phyloP scores from a whole-genome alignment of 2,329 filamentous ascomycete genomes.

The Hymenoscyphus albidus region DNA sequence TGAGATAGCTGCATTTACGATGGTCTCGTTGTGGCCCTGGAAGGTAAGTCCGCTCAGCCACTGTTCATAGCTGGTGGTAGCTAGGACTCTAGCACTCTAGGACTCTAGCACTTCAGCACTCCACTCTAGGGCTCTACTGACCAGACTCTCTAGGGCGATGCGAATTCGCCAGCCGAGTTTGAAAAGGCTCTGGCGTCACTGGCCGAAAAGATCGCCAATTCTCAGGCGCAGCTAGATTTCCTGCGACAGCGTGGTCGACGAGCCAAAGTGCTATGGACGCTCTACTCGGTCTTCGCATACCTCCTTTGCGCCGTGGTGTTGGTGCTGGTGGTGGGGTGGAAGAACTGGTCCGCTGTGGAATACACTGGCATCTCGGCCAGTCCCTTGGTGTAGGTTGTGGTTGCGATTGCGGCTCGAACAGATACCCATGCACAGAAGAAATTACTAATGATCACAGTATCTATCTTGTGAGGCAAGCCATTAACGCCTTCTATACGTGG shows the following conservation, averaged over 20 bases:
- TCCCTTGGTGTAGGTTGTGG: slow-evolving; percentile 64
- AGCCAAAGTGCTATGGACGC: slow-evolving; percentile 78
- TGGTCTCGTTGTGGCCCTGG: slow-evolving; percentile 88
- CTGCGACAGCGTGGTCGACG: slow-evolving; percentile 70
- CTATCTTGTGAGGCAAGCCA: slow-evolving; percentile 63
- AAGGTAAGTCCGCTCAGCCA: slow-evolving; percentile 49
- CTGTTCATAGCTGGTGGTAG: not conserved
- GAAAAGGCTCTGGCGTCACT: slow-evolving; percentile 85
- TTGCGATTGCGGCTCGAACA: not conserved
- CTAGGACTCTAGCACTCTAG: too few species aligned
- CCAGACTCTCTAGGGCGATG: slow-evolving; percentile 55
- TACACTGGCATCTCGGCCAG: slow-evolving; percentile 75
- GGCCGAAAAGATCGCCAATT: slow-evolving; percentile 74
- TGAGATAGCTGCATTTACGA: slow-evolving; percentile 37
- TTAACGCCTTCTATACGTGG: slow-evolving; percentile 74
- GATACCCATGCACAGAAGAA: not conserved
- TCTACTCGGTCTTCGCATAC: slow-evolving; percentile 89
- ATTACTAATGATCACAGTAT: slow-evolving; percentile 57
- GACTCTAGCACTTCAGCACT: too few species aligned
- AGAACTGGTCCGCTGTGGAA: slow-evolving; percentile 71
- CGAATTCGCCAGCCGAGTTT: slow-evolving; percentile 83
- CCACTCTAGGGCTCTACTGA: slow-evolving; percentile 7
- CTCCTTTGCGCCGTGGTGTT: slow-evolving; percentile 81
- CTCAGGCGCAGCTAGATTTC: slow-evolving; percentile 69
- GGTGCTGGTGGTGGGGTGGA: slow-evolving; percentile 78